Conservation (phyloP, 1,139 yeast species). For the Suhomyces bokatorum region DNA sequence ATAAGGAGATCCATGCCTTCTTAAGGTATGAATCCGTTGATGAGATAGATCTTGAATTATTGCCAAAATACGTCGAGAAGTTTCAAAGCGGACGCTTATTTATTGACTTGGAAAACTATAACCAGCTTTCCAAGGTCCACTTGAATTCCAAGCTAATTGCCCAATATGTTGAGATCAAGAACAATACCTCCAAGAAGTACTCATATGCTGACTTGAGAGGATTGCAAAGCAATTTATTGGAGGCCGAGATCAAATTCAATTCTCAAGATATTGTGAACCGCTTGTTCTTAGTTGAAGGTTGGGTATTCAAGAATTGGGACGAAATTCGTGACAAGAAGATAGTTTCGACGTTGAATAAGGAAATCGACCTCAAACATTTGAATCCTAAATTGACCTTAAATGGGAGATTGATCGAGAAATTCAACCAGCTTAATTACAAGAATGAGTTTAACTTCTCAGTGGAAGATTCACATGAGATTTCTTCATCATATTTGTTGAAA, state of each 20-base stretch:
- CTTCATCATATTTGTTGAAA: slow-evolving; percentile 30
- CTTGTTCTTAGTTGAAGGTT: slow-evolving; percentile 35
- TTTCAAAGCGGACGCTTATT: slow-evolving; percentile 30
- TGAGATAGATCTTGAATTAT: slow-evolving; percentile 24
- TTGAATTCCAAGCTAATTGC: slow-evolving; percentile 24
- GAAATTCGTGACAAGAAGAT: slow-evolving; percentile 34
- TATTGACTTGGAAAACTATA: slow-evolving; percentile 28
- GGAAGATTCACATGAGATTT: slow-evolving; percentile 38
- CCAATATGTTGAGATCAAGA: slow-evolving; percentile 21
- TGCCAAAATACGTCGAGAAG: slow-evolving; percentile 27
- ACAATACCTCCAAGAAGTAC: slow-evolving; percentile 5
- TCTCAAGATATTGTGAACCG: slow-evolving; percentile 22
- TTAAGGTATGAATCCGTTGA: slow-evolving; percentile 27
- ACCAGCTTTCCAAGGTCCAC: slow-evolving; percentile 31
- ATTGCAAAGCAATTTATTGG: slow-evolving; percentile 25
- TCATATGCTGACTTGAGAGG: slow-evolving; percentile 28
- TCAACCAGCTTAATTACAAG: slow-evolving; percentile 33
- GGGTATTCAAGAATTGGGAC: slow-evolving; percentile 38
- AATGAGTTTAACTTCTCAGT: slow-evolving; percentile 39
- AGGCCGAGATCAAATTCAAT: slow-evolving; percentile 30
- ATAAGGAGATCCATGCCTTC: slow-evolving; percentile 29
- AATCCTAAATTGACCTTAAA: slow-evolving; percentile 24
- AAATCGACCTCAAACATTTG: slow-evolving; percentile 18
- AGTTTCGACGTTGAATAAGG: slow-evolving; percentile 26
- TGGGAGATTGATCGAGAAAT: slow-evolving; percentile 26